Percentiles rank a stretch among this genome's conserved stretches.
Evolutionary conservation across 441 rosid genomes (phyloP).

Genomic region (Erodium moschatum): DNA sequence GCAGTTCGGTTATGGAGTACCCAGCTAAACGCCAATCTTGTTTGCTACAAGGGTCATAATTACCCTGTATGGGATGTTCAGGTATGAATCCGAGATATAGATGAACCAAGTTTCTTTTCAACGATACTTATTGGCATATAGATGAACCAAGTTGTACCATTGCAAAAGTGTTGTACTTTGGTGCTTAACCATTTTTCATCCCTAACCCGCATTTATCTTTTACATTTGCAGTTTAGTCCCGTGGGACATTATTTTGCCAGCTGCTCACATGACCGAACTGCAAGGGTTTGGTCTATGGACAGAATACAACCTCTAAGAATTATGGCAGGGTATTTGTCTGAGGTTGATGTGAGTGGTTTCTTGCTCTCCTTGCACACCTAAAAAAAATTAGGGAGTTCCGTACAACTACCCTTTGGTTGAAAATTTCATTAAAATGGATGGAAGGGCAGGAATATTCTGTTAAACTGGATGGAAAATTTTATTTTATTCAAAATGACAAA

Average conservation of each 20-base stretch:
- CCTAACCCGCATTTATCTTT: conserved; percentile 4
- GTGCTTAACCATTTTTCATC: conserved; percentile 2
- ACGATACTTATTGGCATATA: background rate
- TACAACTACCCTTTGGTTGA: too few species aligned
- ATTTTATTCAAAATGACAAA: too few species aligned
- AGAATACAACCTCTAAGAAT: conserved; percentile 84
- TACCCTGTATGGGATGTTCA: conserved; percentile 99
- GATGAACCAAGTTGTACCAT: conserved; percentile 2
- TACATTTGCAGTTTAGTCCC: conserved; percentile 82
- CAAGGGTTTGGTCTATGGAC: conserved; percentile 93
- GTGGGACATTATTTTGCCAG: conserved; percentile 92
- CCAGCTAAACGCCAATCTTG: conserved; percentile 85
- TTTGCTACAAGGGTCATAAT: conserved; percentile 97
- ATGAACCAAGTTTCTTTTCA: background rate
- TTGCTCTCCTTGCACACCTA: background rate
- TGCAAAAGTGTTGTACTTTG: too few species aligned
- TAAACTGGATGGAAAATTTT: too few species aligned
- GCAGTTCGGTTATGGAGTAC: conserved; percentile 93
- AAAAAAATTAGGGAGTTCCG: too few species aligned
- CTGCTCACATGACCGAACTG: conserved; percentile 93
- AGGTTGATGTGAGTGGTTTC: conserved; percentile 70
- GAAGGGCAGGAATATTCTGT: too few species aligned
- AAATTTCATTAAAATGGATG: too few species aligned
- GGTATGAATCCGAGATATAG: conserved; percentile 33
- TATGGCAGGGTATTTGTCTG: conserved; percentile 97